Base-by-base conservation (phyloP, 257 asterid species). In the Plantago elongata region DNA sequence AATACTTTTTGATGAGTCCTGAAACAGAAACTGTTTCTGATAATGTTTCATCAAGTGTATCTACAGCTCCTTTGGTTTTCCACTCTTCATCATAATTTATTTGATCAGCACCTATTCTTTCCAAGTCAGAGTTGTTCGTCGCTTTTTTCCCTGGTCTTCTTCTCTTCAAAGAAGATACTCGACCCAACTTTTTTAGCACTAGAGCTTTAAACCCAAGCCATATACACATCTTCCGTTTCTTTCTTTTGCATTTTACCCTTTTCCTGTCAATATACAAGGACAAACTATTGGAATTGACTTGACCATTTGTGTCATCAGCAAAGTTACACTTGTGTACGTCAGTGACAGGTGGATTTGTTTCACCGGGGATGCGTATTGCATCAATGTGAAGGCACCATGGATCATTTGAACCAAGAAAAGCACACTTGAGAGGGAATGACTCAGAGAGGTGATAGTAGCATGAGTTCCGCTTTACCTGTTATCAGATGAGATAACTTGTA, bases 1-100 rank as follows among this genome's bases (percentile, higher is more conserved):
- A 84, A 69, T 87, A 87, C 57, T 84, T 84, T 45, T 45, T 61
- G 70, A 87, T 84, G 56, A 84, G 78, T 37, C 87, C 82, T 7
- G 88, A 84, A 69, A 84, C 80, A 13, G 87, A 82, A 59, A 64
- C 60, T 45, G 82, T 42, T 71, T 82, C 88, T 10, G 83, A 73
- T 54, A 61, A 30, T 4, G 78, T 71, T 69, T 75, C 83, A 50
- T 74, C 57, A 46, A 11, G 67, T 29, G 78, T 61, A 57, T 77
- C 79, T 7, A 49, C 17, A 44, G 18, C 68, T 61, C 44, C 55
- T 66, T 37, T 16, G 15, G 44, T 17, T 27, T 65, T 62, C 16
- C 34, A 5, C 27, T 38, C 63, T 47, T 51, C 40, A 42, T 49
- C 47, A 59, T 68, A 22, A 43, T 51, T 57, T 37, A 29, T 60